Percentiles rank a stretch among this genome's conserved stretches.
phyloP scores from a whole-genome alignment of 2,329 filamentous ascomycete species.

The Tolypocladium endophyticum region DNA sequence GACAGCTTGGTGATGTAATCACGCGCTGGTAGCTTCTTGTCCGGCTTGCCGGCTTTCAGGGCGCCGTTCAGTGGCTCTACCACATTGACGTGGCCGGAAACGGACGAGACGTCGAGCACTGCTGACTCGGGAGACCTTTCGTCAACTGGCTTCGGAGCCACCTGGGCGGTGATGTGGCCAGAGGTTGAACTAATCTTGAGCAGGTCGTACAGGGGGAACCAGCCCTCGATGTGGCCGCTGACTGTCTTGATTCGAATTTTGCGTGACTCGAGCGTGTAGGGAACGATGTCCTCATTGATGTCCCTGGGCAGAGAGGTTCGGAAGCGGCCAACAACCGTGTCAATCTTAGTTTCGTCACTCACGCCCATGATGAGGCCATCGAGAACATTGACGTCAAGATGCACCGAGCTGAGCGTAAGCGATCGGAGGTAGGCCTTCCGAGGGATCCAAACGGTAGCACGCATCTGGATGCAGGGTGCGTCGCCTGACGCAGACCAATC shows the following conservation, averaged over 20 bases:
- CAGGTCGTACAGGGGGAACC: constrained; percentile 40
- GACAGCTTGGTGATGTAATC: constrained; percentile 34
- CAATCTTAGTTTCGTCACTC: constrained; percentile 16
- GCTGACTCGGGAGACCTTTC: constrained; percentile 25
- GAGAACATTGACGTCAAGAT: constrained; percentile 29
- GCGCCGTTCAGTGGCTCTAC: constrained; percentile 26
- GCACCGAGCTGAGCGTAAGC: constrained; percentile 24
- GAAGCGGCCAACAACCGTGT: constrained; percentile 24
- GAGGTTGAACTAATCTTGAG: constrained; percentile 33
- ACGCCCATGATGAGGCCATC: constrained; percentile 28
- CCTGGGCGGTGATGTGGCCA: constrained; percentile 28
- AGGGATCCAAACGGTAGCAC: constrained; percentile 36
- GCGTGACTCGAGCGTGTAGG: constrained; percentile 32
- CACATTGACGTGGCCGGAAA: constrained; percentile 32
- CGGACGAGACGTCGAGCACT: constrained; percentile 26
- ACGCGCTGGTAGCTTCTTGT: constrained; percentile 26
- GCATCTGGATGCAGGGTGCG: constrained; percentile 36
- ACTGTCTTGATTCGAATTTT: constrained; percentile 30
- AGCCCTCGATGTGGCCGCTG: constrained; percentile 33
- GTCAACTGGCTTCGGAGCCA: constrained; percentile 30
- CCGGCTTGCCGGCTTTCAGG: constrained; percentile 7
- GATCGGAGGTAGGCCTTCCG: constrained; percentile 22
- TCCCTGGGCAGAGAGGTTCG: constrained; percentile 18
- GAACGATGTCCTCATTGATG: constrained; percentile 12
- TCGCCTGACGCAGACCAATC: constrained; percentile 12